These are phyloP conservation scores for Amylostereum chailletii DNA, from an alignment of 1,284 basidiomycete genomes.

Conservation along the genomic window DNA sequence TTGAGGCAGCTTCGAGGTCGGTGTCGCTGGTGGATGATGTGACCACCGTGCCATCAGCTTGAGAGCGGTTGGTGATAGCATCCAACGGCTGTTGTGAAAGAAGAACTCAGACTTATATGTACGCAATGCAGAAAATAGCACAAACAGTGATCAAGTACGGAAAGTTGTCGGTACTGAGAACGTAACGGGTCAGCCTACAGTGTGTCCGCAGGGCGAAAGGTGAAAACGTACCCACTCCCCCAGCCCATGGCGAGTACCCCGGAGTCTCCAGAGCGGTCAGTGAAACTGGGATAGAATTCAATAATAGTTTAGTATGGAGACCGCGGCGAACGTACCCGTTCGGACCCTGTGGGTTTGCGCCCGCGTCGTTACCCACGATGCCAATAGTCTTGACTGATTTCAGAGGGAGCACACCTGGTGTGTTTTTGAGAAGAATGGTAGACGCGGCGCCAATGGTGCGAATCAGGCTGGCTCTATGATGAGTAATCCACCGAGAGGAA, in stretches of 20 bases:
- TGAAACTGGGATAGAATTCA: constrained; percentile 13
- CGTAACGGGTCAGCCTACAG: not conserved
- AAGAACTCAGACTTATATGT: not conserved
- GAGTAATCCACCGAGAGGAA: not conserved
- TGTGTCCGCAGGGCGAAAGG: too few species aligned
- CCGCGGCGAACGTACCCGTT: constrained; percentile 37
- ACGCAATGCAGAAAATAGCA: not conserved
- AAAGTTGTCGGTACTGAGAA: not conserved
- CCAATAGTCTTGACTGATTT: constrained; percentile 40
- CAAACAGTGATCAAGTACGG: constrained; percentile 18
- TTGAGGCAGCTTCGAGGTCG: not conserved
- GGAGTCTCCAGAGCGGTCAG: constrained; percentile 17
- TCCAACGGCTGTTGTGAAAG: constrained; percentile 6
- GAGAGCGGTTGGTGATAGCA: constrained; percentile 14
- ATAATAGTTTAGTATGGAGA: constrained; percentile 16
- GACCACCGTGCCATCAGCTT: not conserved
- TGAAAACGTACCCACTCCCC: constrained; percentile 33
- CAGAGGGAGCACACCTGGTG: constrained; percentile 48
- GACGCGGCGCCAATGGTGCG: constrained; percentile 62
- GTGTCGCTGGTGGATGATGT: constrained; percentile 1
- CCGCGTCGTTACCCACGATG: constrained; percentile 58
- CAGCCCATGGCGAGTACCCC: constrained; percentile 57
- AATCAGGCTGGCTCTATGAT: constrained; percentile 34
- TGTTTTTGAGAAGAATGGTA: constrained; percentile 71
- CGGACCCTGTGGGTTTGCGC: constrained; percentile 44